Evolutionary conservation across 768 basidiomycete species (phyloP), one percentile per base, ranked within the genome.

Genomic region (Scleroderma bovista): DNA sequence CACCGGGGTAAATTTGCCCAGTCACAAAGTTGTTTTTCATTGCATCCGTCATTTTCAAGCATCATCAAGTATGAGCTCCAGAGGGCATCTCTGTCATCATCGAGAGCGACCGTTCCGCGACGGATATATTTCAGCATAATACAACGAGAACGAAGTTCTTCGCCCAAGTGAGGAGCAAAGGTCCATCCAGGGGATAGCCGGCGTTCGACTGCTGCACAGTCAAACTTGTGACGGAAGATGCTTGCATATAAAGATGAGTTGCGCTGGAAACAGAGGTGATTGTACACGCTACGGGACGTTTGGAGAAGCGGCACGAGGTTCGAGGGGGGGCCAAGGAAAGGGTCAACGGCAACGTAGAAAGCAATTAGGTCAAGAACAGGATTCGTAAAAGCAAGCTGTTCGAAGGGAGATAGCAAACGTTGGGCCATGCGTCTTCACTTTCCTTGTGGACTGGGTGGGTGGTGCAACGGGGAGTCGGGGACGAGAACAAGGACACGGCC

Each of bases 11-110:
- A 51, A 38, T 57, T 58, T 36, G 76, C 76, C 72, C 75, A 78
- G 19, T 58, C 50, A 19, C 66, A 42, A 17, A 80, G 66, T 38
- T 78, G 79, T 1, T 55, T 53, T 46, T 69, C 65, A 51, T 80
- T 80, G 51, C 62, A 60, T 19, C 74, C 74, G 46, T 78, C 78
- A 40, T 75, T 73, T 60, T 81, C 80, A 20, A 74, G 60, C 41
- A 80, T 54, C 77, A 82, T 79, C 32, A 80, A 49, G 53, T 76
- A 80, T 11, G 67, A 72, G 16, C 70, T 74, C 81, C 81, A 82
- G 15, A 81, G 63, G 54, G 79, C 78, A 44, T 76, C 69, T 24
- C 57, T 36, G 23, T 69, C 63, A 13, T 48, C 41, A 26, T 17
- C 48, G 22, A 43, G 23, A 42, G 53, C 57, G 1, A 48, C 51